Base-by-base conservation (phyloP, 2,329 filamentous ascomycete species). In the Cercospora sesami region DNA sequence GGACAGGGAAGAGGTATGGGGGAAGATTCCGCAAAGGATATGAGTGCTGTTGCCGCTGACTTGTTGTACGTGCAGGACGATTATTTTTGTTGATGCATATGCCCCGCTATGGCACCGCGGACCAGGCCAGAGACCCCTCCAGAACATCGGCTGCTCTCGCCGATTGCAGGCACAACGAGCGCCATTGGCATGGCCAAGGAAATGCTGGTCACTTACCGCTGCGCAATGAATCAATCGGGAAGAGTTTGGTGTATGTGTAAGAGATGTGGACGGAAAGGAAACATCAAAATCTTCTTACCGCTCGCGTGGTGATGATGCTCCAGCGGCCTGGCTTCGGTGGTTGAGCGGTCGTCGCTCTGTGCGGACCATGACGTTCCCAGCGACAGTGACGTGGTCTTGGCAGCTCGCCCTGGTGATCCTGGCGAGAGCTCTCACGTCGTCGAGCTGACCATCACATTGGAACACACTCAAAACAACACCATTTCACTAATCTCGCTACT, bases 391-490 rank as follows among this genome's bases (percentile, higher is more conserved):
- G 60, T 62, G 23, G 60, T 23, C 60, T 62, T 62, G 59, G 59
- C 59, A n/a, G 9, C 8, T 5, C 36, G 21, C 59, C 28, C 57
- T 26, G 57, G 28, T 60, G 57, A 60, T 60, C 14, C 59, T 61
- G 60, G 60, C 60, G 36, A 62, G 60, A 62, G 60, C 60, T 62
- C 60, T 62, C 58, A 60, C 60, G 53, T 58, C 26, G 26, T 58
- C 30, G 59, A 61, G 59, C 59, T 61, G 59, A 61, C 21, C 23
- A 48, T 18, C 16, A 21, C 58, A 60, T 26, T 62, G 33, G 18
- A 62, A 18, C 33, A 18, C 31, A 6, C 59, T 21, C 61, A 23
- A n/a, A 55, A 45, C 55, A 55, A 55, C 60, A 68, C 31, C 67
- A 69, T 23, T 58, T 61, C 55, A 60, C 21, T 7, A 9, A 16